phyloP scores from a whole-genome alignment of 2,329 filamentous ascomycete genomes.

The Arthrobotrys conoides region DNA sequence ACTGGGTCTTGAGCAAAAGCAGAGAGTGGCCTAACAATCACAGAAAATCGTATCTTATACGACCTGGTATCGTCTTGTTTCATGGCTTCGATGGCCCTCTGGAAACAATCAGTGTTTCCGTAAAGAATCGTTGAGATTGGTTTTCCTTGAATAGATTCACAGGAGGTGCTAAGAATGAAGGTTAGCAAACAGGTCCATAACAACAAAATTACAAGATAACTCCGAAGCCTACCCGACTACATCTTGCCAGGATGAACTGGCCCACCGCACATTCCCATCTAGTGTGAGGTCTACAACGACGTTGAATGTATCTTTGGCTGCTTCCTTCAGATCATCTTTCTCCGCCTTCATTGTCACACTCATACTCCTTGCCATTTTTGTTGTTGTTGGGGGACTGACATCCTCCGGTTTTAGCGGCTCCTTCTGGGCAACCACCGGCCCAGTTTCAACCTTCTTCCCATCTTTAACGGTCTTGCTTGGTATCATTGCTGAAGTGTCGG shows the following conservation, averaged over 20 bases:
- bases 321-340: conserved; percentile 92
- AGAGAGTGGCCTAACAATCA: conserved; percentile 78
- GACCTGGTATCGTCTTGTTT: conserved; percentile 93
- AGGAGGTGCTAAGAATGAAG: conserved; percentile 72
- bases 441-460: conserved; percentile 54
- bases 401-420: conserved; percentile 43
- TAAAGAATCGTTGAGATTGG: conserved; percentile 85
- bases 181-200: conserved; percentile 40
- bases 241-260: conserved; percentile 95
- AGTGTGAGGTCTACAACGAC: conserved; percentile 94
- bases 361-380: conserved; percentile 71
- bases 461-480: conserved; percentile 35
- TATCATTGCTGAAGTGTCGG: conserved; percentile 46
- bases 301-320: conserved; percentile 95
- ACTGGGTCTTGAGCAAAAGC: conserved; percentile 71
- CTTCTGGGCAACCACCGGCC: conserved; percentile 43
- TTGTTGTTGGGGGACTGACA: conserved; percentile 31
- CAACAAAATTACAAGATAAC: conserved; percentile 51
- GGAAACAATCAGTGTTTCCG: conserved; percentile 84
- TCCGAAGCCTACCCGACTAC: conserved; percentile 75
- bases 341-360: conserved; percentile 94
- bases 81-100: conserved; percentile 87
- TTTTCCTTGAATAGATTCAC: conserved; percentile 80
- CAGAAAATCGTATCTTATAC: conserved; percentile 85
- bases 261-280: conserved; percentile 92